These are phyloP conservation scores for Colletotrichum incanum DNA, from an alignment of 2,329 filamentous ascomycete genomes.

Conservation along the genomic window DNA sequence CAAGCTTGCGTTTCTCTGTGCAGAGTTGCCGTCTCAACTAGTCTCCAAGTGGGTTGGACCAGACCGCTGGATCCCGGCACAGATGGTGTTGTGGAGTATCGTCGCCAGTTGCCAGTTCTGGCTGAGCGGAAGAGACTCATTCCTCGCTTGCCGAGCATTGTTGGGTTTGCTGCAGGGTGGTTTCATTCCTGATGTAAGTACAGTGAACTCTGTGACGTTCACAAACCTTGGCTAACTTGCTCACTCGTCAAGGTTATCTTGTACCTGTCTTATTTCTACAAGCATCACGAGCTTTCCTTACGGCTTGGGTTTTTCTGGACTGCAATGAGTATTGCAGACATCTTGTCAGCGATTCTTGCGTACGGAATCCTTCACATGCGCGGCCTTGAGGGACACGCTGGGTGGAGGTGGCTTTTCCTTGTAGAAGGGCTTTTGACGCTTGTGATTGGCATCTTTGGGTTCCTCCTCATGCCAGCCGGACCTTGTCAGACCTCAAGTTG, in stretches of 20 bases:
- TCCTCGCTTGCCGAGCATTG: slow-evolving; percentile 51
- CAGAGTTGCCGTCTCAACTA: slow-evolving; percentile 73
- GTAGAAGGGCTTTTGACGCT: slow-evolving; percentile 64
- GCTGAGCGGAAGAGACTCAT: slow-evolving; percentile 51
- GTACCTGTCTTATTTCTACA: slow-evolving; percentile 63
- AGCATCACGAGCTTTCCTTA: slow-evolving; percentile 57
- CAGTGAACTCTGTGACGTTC: fast-evolving
- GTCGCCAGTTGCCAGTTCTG: slow-evolving; percentile 62
- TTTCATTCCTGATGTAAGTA: slow-evolving; percentile 58
- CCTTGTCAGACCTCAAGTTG: slow-evolving; percentile 68
- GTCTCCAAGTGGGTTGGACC: slow-evolving; percentile 66
- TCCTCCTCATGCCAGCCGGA: slow-evolving; percentile 69
- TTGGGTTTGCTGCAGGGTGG: slow-evolving; percentile 56
- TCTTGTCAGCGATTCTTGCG: slow-evolving; percentile 56
- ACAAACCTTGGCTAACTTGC: background rate
- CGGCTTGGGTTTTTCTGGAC: slow-evolving; percentile 60
- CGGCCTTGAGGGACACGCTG: slow-evolving; percentile 53
- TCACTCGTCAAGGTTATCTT: slow-evolving; percentile 51
- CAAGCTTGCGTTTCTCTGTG: slow-evolving; percentile 64
- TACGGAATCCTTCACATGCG: slow-evolving; percentile 59
- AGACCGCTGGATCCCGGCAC: slow-evolving; percentile 68
- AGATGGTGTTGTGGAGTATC: slow-evolving; percentile 69
- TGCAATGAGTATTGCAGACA: slow-evolving; percentile 58
- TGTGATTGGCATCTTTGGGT: slow-evolving; percentile 67
- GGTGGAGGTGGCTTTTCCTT: slow-evolving; percentile 69